phyloP scores from a whole-genome alignment of 1,139 yeast species.

The Candida pseudoviswanathii region DNA sequence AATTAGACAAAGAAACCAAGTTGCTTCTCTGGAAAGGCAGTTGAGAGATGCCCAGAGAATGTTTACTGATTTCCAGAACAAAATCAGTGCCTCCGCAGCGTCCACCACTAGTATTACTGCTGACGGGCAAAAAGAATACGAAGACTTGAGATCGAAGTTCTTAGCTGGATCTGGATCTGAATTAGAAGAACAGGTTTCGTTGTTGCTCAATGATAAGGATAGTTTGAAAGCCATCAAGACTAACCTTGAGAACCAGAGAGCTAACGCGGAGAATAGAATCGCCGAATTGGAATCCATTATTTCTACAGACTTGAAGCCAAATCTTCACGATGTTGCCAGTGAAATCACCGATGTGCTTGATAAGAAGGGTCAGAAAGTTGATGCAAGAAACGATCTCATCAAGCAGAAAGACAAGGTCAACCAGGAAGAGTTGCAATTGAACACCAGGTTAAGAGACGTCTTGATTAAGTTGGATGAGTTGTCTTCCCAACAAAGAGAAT shows the following conservation, averaged over 20 bases:
- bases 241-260: conserved; percentile 45
- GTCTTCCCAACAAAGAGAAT: conserved; percentile 75
- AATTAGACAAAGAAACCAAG: conserved; percentile 49
- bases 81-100: conserved; percentile 40
- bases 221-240: conserved; percentile 42
- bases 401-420: conserved; percentile 47
- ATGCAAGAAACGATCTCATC: conserved; percentile 43
- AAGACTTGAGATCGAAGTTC: conserved; percentile 57
- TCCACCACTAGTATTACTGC: conserved; percentile 20
- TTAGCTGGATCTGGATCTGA: conserved; percentile 60
- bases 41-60: conserved; percentile 47
- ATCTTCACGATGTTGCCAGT: conserved; percentile 34
- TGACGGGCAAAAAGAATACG: conserved; percentile 63
- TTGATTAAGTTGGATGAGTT: conserved; percentile 68
- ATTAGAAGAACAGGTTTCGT: conserved; percentile 52
- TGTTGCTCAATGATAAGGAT: conserved; percentile 47
- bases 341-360: conserved; percentile 37
- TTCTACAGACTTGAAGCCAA: conserved; percentile 33
- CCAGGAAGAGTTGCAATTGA: conserved; percentile 55
- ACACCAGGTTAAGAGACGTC: conserved; percentile 65
- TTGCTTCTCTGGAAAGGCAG: conserved; percentile 48
- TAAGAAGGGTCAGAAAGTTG: conserved; percentile 41
- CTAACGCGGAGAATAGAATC: conserved; percentile 42
- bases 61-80: conserved; percentile 46
- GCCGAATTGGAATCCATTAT: conserved; percentile 33